These are phyloP conservation scores for Arabidopsis hybrid DNA, from an alignment of 441 rosid species.

Conservation along the genomic window DNA sequence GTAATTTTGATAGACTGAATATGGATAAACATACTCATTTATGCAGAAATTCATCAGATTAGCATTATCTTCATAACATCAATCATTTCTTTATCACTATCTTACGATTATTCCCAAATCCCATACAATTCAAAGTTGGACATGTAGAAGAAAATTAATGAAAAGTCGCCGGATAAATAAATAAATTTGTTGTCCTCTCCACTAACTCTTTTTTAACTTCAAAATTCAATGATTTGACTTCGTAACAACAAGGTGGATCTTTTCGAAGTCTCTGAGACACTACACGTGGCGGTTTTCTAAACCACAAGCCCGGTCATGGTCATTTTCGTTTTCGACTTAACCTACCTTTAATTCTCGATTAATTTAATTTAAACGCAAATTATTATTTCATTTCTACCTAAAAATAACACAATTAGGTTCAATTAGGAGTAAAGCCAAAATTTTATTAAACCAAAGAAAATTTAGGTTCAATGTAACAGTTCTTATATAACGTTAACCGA, in stretches of 20 bases:
- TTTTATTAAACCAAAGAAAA: conserved; percentile 30
- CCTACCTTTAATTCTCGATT: background rate
- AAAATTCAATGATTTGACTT: background rate
- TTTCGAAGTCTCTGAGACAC: conserved; percentile 14
- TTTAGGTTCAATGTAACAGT: conserved; percentile 23
- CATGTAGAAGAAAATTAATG: background rate
- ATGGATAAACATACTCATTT: background rate
- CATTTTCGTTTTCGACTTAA: background rate
- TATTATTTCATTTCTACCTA: background rate
- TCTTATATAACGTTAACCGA: conserved; percentile 18
- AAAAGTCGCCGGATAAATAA: background rate
- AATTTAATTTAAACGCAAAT: background rate
- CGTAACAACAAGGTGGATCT: conserved; percentile 17
- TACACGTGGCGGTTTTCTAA: conserved; percentile 16
- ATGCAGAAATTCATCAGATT: background rate
- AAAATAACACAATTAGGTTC: background rate
- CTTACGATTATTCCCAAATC: background rate
- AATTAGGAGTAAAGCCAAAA: background rate
- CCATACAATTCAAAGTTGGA: conserved; percentile 1
- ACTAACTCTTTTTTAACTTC: background rate
- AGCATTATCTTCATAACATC: background rate
- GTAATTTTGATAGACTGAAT: background rate
- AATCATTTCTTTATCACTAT: background rate
- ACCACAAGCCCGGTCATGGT: background rate
- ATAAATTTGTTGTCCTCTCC: conserved; percentile 8